Evolutionary conservation across 129 eudicot genomes (phyloP), one percentile per base, ranked within the genome.

Genomic region (Pittosporum tobira): DNA sequence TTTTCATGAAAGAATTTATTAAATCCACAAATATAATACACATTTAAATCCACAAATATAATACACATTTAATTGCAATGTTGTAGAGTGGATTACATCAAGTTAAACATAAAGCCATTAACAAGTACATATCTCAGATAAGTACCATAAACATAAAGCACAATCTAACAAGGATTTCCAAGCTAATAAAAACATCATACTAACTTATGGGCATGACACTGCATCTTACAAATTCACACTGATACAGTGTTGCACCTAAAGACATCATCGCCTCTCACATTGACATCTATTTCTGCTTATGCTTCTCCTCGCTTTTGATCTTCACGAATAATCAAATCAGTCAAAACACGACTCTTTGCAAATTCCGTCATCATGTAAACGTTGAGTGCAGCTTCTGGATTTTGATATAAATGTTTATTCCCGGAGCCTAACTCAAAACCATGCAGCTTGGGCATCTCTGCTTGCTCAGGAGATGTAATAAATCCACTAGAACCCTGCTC

Each of bases 361-460:
- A 58, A 64, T n/a, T 72, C 62, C n/a, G 42, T 48, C 66, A 48
- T 49, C 77, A 50, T 57, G 48, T 57, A 64, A 12, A 57, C 26
- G 21, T 61, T 71, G 43, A 72, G 27, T 24, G 58, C 66, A 27
- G 64, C 77, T 48, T 57, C 71, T 29, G 76, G 61, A 36, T 28
- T 55, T 13, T 14, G 47, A 48, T 10, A 19, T 3, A 13, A 27
- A 45, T 11, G 44, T 3, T 14, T 38, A 12, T 38, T 38, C 44
- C 0, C 15, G 44, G 16, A 12, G 15, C 12, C 44, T 38, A 38
- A 38, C 12, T 38, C 44, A 40, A 40, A n/a, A n/a, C n/a, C 45
- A 40, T 40, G 16, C 45, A 10, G 45, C 3, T 40, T 40, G 16
- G 2, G 45, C 45, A 40, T 40, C 45, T 5, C 45, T 10, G 15